Evolutionary conservation across 129 eudicot genomes (phyloP).

Genomic region (Silybum marianum): DNA sequence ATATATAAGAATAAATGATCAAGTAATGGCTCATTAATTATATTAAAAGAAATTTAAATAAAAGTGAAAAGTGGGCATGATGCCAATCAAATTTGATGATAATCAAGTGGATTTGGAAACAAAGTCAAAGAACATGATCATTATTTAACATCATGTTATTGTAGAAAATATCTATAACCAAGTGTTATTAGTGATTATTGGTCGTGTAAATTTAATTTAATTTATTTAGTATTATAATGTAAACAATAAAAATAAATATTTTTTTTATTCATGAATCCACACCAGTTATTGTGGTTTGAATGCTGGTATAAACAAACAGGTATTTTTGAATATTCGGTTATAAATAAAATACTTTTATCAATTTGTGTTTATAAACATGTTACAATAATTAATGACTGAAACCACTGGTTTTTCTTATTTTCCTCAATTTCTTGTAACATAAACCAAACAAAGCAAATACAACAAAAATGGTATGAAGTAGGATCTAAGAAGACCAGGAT

Average conservation of each 20-base stretch:
- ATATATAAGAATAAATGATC: neutral
- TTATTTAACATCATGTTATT: neutral
- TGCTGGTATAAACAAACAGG: neutral
- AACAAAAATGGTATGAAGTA: neutral
- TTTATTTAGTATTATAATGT: neutral
- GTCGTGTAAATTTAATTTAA: neutral
- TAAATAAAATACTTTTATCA: neutral
- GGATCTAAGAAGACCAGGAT: neutral
- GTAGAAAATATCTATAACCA: constrained; percentile 1
- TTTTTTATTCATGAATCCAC: neutral
- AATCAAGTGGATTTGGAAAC: neutral
- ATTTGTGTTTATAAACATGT: neutral
- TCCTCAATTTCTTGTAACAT: neutral
- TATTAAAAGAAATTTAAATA: neutral
- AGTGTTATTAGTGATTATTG: neutral
- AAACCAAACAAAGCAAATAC: neutral
- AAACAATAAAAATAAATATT: too few species aligned
- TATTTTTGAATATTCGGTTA: neutral
- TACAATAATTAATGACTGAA: too few species aligned
- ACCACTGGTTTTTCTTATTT: neutral
- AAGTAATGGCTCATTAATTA: constrained; percentile 1
- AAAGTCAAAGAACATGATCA: constrained; percentile 8
- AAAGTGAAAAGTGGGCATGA: constrained; percentile 1
- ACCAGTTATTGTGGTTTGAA: neutral
- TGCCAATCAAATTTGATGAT: constrained; percentile 2